These are phyloP conservation scores for Scutellaria galericulata DNA, from an alignment of 257 asterid genomes.

Conservation along the genomic window DNA sequence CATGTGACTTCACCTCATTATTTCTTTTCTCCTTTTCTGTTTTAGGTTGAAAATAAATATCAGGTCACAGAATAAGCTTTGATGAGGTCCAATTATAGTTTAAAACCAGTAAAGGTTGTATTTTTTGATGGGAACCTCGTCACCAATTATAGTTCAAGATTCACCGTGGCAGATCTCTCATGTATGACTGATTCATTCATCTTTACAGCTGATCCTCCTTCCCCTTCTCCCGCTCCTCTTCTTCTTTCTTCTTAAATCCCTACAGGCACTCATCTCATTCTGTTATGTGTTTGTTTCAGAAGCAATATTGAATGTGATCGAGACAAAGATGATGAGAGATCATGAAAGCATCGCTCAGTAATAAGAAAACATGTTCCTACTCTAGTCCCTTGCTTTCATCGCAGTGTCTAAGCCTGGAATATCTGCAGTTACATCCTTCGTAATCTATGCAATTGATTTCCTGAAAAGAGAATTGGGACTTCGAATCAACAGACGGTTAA, in stretches of 20 bases:
- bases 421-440: neutral
- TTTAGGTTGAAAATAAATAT: neutral
- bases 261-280: slow-evolving; percentile 8
- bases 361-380: neutral
- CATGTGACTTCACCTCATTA: slow-evolving; percentile 14
- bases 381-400: neutral
- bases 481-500: neutral
- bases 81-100: neutral
- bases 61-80: slow-evolving; percentile 1
- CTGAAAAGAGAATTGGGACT: neutral
- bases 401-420: neutral
- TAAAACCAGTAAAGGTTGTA: no score
- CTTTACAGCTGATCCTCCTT: slow-evolving; percentile 9
- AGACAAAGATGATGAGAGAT: neutral
- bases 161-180: slow-evolving; percentile 39
- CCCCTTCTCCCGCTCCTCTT: neutral
- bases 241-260: neutral
- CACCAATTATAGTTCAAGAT: slow-evolving; percentile 35
- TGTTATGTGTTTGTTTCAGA: neutral
- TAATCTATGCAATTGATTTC: neutral
- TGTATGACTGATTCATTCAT: slow-evolving; percentile 39
- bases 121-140: no score
- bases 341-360: neutral
- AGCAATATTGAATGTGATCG: neutral
- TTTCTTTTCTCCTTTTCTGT: neutral